A percentile compares a stretch with the other conserved stretches of the same genome.
Evolutionary conservation across 805 yeast genomes (phyloP).

Genomic region (Maudiozyma turicensis): DNA sequence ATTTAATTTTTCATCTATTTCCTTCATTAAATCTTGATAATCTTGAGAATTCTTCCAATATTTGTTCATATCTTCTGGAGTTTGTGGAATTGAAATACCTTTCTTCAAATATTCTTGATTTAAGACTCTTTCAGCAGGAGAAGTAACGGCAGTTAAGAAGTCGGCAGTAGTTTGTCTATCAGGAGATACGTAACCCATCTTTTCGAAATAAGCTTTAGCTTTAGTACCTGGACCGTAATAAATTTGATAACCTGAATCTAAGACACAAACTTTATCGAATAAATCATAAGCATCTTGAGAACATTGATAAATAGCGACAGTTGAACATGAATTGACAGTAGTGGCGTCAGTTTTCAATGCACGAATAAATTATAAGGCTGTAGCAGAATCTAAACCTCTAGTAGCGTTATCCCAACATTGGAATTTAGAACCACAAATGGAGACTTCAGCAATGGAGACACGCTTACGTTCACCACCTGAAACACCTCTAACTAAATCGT

Average conservation of each 20-base stretch:
- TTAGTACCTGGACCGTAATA: slow-evolving; percentile 38
- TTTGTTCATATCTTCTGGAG: slow-evolving; percentile 43
- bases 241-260: slow-evolving; percentile 50
- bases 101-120: slow-evolving; percentile 29
- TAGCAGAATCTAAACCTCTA: slow-evolving; percentile 55
- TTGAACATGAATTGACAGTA: slow-evolving; percentile 41
- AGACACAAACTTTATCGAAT: slow-evolving; percentile 30
- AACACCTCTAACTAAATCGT: slow-evolving; percentile 43
- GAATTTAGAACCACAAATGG: slow-evolving; percentile 37
- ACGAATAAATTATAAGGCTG: slow-evolving; percentile 47
- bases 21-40: slow-evolving; percentile 31
- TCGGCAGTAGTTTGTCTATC: slow-evolving; percentile 52
- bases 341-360: slow-evolving; percentile 45
- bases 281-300: slow-evolving; percentile 4
- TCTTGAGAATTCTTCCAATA: slow-evolving; percentile 41
- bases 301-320: slow-evolving; percentile 51
- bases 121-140: slow-evolving; percentile 44
- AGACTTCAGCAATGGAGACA: slow-evolving; percentile 63
- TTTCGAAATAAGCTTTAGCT: slow-evolving; percentile 41
- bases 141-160: slow-evolving; percentile 46
- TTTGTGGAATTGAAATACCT: slow-evolving; percentile 43
- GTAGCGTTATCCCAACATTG: slow-evolving; percentile 56
- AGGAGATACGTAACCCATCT: slow-evolving; percentile 50
- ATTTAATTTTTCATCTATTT: slow-evolving; percentile 32
- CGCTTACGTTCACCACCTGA: slow-evolving; percentile 74